Conservation (phyloP, 2,329 filamentous ascomycete species). For the Ascochyta viciae-villosae region DNA sequence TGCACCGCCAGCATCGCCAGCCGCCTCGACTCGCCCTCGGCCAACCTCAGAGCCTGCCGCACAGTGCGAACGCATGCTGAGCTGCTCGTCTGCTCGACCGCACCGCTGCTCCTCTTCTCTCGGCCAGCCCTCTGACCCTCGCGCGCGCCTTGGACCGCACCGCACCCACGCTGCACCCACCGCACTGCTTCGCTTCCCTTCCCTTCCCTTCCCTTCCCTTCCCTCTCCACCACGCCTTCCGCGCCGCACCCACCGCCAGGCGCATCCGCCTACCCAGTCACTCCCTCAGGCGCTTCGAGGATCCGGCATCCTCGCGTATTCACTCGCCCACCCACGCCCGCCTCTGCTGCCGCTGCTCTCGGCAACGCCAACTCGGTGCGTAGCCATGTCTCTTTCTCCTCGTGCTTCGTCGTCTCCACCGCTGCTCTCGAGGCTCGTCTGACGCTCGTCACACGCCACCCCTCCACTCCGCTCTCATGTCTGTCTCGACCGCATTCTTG, state of each 20-base stretch:
- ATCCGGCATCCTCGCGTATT: slow-evolving; percentile 53
- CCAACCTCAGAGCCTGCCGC: slow-evolving; percentile 1
- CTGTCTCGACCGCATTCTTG: slow-evolving; percentile 13
- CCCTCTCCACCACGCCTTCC: background rate
- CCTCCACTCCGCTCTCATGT: slow-evolving; percentile 29
- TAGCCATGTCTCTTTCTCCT: slow-evolving; percentile 29
- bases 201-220: no score
- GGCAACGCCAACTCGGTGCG: slow-evolving; percentile 44
- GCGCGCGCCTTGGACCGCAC: background rate
- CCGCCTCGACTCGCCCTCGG: background rate
- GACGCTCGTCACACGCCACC: background rate
- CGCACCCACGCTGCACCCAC: background rate
- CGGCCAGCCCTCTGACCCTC: background rate
- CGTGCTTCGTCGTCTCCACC: slow-evolving; percentile 17
- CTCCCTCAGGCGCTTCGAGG: slow-evolving; percentile 52
- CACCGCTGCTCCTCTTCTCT: background rate
- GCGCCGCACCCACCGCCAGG: slow-evolving; percentile 5
- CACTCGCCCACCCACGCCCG: slow-evolving; percentile 36
- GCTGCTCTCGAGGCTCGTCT: slow-evolving; percentile 1
- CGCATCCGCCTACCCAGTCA: slow-evolving; percentile 43
- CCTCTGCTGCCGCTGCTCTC: slow-evolving; percentile 23
- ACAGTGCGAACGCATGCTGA: slow-evolving; percentile 1
- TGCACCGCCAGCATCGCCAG: background rate
- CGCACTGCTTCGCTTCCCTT: background rate
- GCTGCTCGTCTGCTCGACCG: background rate